Conservation (phyloP, 257 asterid genomes). For the Gentiana dahurica region DNA sequence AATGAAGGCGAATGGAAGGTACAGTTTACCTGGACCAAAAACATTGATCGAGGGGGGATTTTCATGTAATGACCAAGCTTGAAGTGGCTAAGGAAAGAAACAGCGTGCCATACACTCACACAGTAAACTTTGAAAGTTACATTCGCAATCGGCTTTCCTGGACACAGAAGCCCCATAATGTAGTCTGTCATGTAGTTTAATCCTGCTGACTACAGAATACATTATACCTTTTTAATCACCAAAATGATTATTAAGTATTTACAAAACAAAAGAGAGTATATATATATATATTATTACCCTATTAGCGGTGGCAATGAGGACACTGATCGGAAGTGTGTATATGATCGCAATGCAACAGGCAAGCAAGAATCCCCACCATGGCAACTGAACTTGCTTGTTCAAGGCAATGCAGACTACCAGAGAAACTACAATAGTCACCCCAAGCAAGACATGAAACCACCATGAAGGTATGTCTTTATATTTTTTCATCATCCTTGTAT, state of each 20-base stretch:
- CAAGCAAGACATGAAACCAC: conserved; percentile 80
- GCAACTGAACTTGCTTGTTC: conserved; percentile 83
- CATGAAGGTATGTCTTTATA: conserved; percentile 80
- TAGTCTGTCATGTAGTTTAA: conserved; percentile 47
- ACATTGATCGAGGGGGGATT: conserved; percentile 66
- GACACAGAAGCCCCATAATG: conserved; percentile 38
- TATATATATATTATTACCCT: conserved; percentile 31
- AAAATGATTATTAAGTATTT: too few relatives aligned
- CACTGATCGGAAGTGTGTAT: conserved; percentile 93
- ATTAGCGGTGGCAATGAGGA: conserved; percentile 86
- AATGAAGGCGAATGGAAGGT: not conserved
- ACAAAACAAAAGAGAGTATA: too few relatives aligned
- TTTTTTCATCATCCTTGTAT: conserved; percentile 71
- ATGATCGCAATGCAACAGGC: conserved; percentile 64
- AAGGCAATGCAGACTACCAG: conserved; percentile 62
- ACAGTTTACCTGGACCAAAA: conserved; percentile 40
- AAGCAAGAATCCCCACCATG: conserved; percentile 92
- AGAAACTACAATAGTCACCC: conserved; percentile 47
- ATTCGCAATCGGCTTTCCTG: conserved; percentile 54
- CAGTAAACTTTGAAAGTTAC: conserved; percentile 58
- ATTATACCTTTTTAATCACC: too few relatives aligned
- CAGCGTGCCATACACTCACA: conserved; percentile 56
- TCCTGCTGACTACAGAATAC: conserved; percentile 27
- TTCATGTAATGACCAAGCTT: conserved; percentile 73
- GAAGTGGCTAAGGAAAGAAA: conserved; percentile 37